A percentile compares a stretch with the other conserved stretches of the same genome.
phyloP scores from a whole-genome alignment of 2,329 filamentous ascomycete genomes.

The Trichoderma hamatum region DNA sequence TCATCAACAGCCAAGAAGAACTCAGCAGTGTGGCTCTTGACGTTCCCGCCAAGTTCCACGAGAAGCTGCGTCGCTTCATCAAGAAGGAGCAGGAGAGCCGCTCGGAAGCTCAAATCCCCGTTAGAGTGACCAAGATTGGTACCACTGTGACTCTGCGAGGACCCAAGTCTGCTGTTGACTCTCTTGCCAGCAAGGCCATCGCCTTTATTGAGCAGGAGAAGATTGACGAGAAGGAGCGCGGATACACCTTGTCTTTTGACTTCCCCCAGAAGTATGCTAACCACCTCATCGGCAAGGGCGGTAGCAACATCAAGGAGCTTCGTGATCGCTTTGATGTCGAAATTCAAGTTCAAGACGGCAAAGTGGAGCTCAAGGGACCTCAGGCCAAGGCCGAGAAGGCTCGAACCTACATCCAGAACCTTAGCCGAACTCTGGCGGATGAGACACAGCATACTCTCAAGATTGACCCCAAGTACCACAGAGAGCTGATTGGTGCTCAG shows the following conservation, averaged over 20 bases:
- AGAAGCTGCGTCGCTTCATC: slow-evolving; percentile 65
- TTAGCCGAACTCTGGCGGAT: slow-evolving; percentile 84
- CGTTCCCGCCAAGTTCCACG: slow-evolving; percentile 65
- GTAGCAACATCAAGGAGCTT: slow-evolving; percentile 67
- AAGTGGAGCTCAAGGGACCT: slow-evolving; percentile 93
- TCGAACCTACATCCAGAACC: slow-evolving; percentile 76
- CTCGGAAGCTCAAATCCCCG: slow-evolving; percentile 60
- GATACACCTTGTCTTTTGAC: slow-evolving; percentile 82
- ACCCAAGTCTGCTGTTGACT: slow-evolving; percentile 71
- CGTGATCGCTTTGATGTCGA: slow-evolving; percentile 70
- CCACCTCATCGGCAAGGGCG: slow-evolving; percentile 72
- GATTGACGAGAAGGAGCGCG: slow-evolving; percentile 90
- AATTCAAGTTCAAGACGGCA: slow-evolving; percentile 90
- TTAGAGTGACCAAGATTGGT: slow-evolving; percentile 61
- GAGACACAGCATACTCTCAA: slow-evolving; percentile 86
- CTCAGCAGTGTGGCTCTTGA: slow-evolving; percentile 57
- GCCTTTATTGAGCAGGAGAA: slow-evolving; percentile 86
- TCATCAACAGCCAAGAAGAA: slow-evolving; percentile 62
- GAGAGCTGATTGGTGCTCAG: slow-evolving; percentile 87
- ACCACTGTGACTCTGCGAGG: slow-evolving; percentile 74
- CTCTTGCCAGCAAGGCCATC: slow-evolving; percentile 71
- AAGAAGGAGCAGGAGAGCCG: slow-evolving; percentile 64
- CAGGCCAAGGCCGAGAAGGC: slow-evolving; percentile 91
- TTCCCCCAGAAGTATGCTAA: slow-evolving; percentile 96
- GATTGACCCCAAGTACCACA: slow-evolving; percentile 91